Percentiles rank a stretch among this genome's conserved stretches.
These are phyloP conservation scores for Fusarium tanahbumbuense DNA, from an alignment of 2,329 filamentous ascomycete species.

Conservation along the genomic window DNA sequence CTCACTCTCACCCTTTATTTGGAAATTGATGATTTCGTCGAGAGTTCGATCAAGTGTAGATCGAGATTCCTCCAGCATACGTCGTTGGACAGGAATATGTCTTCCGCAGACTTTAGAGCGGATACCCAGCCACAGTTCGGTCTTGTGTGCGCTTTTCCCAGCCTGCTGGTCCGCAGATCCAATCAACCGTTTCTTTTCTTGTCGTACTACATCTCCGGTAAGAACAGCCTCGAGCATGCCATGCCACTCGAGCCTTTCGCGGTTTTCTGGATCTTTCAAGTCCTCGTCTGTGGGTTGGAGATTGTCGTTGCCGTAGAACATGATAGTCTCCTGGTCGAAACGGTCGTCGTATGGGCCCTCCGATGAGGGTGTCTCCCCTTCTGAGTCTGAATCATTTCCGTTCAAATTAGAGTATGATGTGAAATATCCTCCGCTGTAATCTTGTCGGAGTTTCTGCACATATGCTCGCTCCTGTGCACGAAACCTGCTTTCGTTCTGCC, in stretches of 20 bases:
- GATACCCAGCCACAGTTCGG: slow-evolving; percentile 88
- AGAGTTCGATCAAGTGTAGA: slow-evolving; percentile 77
- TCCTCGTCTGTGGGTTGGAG: slow-evolving; percentile 91
- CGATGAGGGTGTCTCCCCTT: slow-evolving; percentile 89
- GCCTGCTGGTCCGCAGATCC: slow-evolving; percentile 73
- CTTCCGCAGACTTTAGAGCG: slow-evolving; percentile 86
- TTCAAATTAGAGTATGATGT: slow-evolving; percentile 72
- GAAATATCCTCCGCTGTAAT: slow-evolving; percentile 73
- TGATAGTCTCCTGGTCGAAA: slow-evolving; percentile 90
- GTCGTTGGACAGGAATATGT: slow-evolving; percentile 83
- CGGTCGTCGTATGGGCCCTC: slow-evolving; percentile 86
- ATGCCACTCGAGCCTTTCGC: slow-evolving; percentile 96
- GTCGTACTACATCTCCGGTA: slow-evolving; percentile 95
- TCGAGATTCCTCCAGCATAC: slow-evolving; percentile 88
- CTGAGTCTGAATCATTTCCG: slow-evolving; percentile 83
- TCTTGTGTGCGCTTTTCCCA: slow-evolving; percentile 75
- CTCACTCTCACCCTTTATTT: slow-evolving; percentile 93
- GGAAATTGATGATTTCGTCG: slow-evolving; percentile 91
- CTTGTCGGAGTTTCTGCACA: slow-evolving; percentile 88
- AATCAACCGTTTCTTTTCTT: slow-evolving; percentile 96
- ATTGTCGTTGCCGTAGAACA: slow-evolving; percentile 92
- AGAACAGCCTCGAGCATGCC: slow-evolving; percentile 96
- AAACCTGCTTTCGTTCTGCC: slow-evolving; percentile 58
- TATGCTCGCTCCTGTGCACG: slow-evolving; percentile 90
- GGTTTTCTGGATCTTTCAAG: slow-evolving; percentile 84